Evolutionary conservation across 768 basidiomycete species (phyloP).

Genomic region (Russula sp.): DNA sequence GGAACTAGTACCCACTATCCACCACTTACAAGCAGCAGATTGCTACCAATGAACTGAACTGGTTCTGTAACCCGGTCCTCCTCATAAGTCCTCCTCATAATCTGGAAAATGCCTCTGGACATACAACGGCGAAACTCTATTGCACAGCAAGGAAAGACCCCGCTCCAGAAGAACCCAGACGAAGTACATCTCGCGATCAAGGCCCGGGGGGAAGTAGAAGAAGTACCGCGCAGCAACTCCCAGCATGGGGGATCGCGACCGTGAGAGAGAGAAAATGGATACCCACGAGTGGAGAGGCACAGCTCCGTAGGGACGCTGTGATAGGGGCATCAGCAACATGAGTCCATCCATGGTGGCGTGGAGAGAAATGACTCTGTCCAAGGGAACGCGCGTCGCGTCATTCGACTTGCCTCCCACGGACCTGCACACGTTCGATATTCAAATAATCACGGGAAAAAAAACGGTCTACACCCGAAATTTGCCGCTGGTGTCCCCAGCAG

Average conservation of each 20-base stretch:
- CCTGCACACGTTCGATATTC: conserved; percentile 15
- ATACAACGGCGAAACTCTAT: conserved; percentile 12
- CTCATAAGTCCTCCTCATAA: not conserved
- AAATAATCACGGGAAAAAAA: conserved; percentile 23
- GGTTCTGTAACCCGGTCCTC: not conserved
- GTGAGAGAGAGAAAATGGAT: conserved; percentile 8
- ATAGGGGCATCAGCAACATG: conserved; percentile 29
- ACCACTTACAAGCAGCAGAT: not conserved
- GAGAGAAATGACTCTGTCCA: conserved; percentile 8
- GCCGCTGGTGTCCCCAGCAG: not conserved
- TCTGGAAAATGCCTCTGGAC: conserved; percentile 10
- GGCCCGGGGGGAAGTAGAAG: not conserved
- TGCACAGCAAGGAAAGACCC: conserved; percentile 2
- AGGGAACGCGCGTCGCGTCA: conserved; percentile 27
- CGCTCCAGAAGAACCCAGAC: conserved; percentile 7
- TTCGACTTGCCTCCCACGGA: conserved; percentile 25
- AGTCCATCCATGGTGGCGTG: conserved; percentile 28
- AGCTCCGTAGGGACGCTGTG: conserved; percentile 16
- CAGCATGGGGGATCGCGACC: conserved; percentile 2
- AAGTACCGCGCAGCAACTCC: conserved; percentile 2
- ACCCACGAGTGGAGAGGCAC: conserved; percentile 22
- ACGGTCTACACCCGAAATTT: conserved; percentile 12
- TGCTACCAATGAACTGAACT: conserved; percentile 3
- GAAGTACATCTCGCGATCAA: conserved; percentile 14
- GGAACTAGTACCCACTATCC: conserved; percentile 1